Evolutionary conservation across 441 rosid species (phyloP).

Genomic region (Brassica hybrid): DNA sequence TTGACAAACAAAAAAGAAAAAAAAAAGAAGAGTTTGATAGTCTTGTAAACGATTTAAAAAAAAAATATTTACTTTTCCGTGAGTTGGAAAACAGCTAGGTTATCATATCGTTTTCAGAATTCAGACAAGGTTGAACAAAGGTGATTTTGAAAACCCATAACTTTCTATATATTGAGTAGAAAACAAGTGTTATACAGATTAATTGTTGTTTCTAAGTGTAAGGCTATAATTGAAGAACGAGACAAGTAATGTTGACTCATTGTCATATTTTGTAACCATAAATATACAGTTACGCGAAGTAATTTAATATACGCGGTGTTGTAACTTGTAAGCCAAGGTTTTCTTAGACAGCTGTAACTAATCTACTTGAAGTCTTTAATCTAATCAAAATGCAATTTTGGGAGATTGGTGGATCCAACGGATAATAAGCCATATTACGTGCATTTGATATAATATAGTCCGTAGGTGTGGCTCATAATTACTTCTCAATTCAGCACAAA

Average conservation of each 20-base stretch:
- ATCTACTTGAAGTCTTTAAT: not conserved
- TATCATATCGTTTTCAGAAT: not conserved
- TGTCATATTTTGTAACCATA: constrained; percentile 10
- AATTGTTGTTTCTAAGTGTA: not conserved
- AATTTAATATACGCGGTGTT: constrained; percentile 29
- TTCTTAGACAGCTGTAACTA: constrained; percentile 8
- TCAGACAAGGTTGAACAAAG: not conserved
- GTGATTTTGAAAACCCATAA: not conserved
- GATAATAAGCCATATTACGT: not conserved
- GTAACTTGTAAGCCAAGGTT: constrained; percentile 1
- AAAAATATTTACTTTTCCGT: not conserved
- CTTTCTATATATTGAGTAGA: constrained; percentile 20
- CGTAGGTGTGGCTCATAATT: not conserved
- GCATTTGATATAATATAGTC: not conserved
- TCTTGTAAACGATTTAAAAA: not conserved
- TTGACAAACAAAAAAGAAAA: no score
- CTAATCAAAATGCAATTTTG: constrained; percentile 2
- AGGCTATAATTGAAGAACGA: constrained; percentile 26
- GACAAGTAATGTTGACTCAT: constrained; percentile 20
- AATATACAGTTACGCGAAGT: constrained; percentile 14
- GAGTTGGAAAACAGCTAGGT: not conserved
- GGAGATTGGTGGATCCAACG: constrained; percentile 2
- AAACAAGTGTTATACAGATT: constrained; percentile 12
- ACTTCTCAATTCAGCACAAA: not conserved
- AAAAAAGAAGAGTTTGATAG: not conserved